Conservation (phyloP, 306 rosid genomes). For the Cicer pinnatifidum region DNA sequence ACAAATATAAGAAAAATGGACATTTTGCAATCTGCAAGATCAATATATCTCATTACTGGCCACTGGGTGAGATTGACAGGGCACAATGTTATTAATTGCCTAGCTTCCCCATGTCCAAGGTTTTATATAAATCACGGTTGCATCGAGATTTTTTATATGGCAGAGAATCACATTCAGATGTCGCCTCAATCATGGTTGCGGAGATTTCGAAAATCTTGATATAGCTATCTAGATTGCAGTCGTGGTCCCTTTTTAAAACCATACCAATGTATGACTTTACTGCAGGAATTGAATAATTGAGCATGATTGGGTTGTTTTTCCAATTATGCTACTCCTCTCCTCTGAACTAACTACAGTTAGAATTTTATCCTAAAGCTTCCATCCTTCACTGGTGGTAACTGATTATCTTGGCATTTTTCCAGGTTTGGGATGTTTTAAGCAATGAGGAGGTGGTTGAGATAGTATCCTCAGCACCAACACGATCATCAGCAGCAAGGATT, state of each 20-base stretch:
- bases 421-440: constrained; percentile 99
- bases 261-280: neutral
- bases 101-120: neutral
- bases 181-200: neutral
- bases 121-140: neutral
- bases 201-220: neutral
- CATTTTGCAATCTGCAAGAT: neutral
- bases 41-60: neutral
- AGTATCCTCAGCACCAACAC: constrained; percentile 73
- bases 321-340: neutral
- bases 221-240: neutral
- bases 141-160: neutral
- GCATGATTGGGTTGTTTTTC: neutral
- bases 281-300: neutral
- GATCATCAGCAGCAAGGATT: constrained; percentile 83
- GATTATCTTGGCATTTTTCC: constrained; percentile 30
- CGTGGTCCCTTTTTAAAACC: neutral
- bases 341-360: neutral
- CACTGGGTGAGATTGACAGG: neutral
- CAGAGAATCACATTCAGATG: neutral
- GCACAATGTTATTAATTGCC: neutral
- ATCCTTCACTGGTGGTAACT: neutral
- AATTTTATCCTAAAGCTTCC: constrained; percentile 4
- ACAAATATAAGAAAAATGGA: constrained; percentile 5
- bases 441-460: constrained; percentile 97